Base-by-base conservation (phyloP, 768 basidiomycete species). In the Rhodotorula kratochvilovae region DNA sequence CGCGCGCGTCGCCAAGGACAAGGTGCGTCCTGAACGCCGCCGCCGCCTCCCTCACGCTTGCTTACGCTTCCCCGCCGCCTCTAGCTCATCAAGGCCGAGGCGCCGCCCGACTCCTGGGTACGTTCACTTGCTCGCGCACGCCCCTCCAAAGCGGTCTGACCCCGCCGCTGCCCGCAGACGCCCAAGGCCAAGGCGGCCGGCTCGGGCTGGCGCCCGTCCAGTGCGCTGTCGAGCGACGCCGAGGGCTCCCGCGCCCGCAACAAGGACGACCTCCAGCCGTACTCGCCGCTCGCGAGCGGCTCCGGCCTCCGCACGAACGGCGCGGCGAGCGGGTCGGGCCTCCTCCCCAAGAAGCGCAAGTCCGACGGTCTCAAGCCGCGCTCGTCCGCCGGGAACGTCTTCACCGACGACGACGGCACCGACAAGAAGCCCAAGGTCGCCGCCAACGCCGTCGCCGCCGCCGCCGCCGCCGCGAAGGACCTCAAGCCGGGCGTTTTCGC, bases 391-490 rank as follows among this genome's bases (percentile, higher is more conserved):
- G 57, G 62, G 7, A 33, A 11, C 19, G 19, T 67, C 21, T 51
- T 46, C 62, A n/a, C 43, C 42, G 70, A 66, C 59, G 63, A 55
- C 48, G 65, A 42, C 36, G 48, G 10, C 29, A 58, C 8, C 60
- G 71, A 72, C 63, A 65, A 68, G 63, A 72, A 72, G 64, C 67
- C 71, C 42, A 55, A 43, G 25, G 25, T 72, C 31, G 63, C 50
- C 51, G 13, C 39, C 8, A 39, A 39, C 39, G 39, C 4, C 27
- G 43, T 23, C 29, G 51, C 13, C 7, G 48, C 25, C 16, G 48
- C 17, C 51, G 15, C 51, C 29, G 51, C 51, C 12, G n/a, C 27
- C 23, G 46, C 46, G 23, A 25, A 50, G 48, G 11, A 23, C 48
- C 2, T 46, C 45, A 23, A 50, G 23, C 33, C 43, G 31, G 29